phyloP scores from a whole-genome alignment of 208 protist genomes.

The Acanthamoeba healyi region DNA sequence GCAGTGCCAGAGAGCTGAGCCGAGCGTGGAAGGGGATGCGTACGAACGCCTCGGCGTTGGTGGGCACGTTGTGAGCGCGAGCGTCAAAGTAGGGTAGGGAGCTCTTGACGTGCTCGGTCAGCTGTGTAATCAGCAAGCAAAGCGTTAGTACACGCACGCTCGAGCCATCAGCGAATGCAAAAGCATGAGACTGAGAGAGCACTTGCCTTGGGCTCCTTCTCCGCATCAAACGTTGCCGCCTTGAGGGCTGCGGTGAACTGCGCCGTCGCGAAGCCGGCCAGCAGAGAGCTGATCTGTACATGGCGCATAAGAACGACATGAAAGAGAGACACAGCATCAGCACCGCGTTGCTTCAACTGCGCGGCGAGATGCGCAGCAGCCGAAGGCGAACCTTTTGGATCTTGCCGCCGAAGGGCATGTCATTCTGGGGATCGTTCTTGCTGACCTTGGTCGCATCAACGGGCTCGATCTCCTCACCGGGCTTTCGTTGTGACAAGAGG shows the following conservation, averaged over 20 bases:
- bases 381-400: conserved; percentile 77
- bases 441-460: not conserved
- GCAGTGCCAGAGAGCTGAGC: not conserved
- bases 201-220: conserved; percentile 16
- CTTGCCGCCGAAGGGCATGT: conserved; percentile 76
- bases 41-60: conserved; percentile 64
- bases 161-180: too few relatives aligned
- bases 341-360: too few relatives aligned
- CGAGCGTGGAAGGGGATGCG: not conserved
- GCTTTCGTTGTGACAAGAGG: too few relatives aligned
- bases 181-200: not conserved
- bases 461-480: not conserved
- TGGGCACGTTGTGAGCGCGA: conserved; percentile 64
- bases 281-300: conserved; percentile 48
- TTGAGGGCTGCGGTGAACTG: conserved; percentile 77
- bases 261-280: conserved; percentile 77
- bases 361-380: not conserved
- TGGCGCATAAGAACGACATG: not conserved
- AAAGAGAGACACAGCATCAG: not conserved
- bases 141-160: not conserved
- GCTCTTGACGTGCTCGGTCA: conserved; percentile 43
- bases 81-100: conserved; percentile 62
- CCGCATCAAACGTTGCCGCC: conserved; percentile 38
- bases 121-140: not conserved
- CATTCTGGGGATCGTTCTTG: not conserved